Conservation (phyloP, 805 yeast genomes). For the Kazachstania bromeliacearum region DNA sequence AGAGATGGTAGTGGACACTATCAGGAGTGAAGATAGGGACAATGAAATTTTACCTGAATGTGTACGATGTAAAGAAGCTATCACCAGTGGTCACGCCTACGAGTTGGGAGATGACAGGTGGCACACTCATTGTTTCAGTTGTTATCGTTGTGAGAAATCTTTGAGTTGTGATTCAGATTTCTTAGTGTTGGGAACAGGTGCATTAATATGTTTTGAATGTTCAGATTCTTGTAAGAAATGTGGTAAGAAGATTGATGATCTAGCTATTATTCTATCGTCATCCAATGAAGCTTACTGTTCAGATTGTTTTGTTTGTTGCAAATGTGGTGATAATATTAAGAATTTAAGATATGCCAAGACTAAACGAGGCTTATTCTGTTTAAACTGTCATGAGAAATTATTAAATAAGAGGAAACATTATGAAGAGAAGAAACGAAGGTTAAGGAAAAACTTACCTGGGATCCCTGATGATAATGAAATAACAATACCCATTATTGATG, state of each 20-base stretch:
- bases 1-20: too few species aligned
- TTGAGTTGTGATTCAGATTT: slow-evolving; percentile 85
- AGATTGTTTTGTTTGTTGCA: slow-evolving; percentile 80
- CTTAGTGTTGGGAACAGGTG: slow-evolving; percentile 86
- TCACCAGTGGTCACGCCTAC: slow-evolving; percentile 87
- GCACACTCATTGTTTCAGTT: slow-evolving; percentile 89
- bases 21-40: not conserved
- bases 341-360: slow-evolving; percentile 90
- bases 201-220: slow-evolving; percentile 82
- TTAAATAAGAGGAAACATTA: slow-evolving; percentile 61
- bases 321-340: slow-evolving; percentile 79
- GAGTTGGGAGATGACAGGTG: slow-evolving; percentile 91
- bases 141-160: slow-evolving; percentile 71
- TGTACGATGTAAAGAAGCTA: slow-evolving; percentile 41
- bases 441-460: slow-evolving; percentile 19
- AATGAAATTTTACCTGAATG: slow-evolving; percentile 24
- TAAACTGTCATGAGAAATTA: slow-evolving; percentile 82
- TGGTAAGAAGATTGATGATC: slow-evolving; percentile 80
- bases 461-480: slow-evolving; percentile 6
- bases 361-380: slow-evolving; percentile 85
- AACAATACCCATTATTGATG: slow-evolving; percentile 9
- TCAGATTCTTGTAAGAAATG: slow-evolving; percentile 88
- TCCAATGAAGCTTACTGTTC: slow-evolving; percentile 95
- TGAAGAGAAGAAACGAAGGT: slow-evolving; percentile 24
- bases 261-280: slow-evolving; percentile 76